These are phyloP conservation scores for Mallotus nudiflorus DNA, from an alignment of 345 rosid genomes.

Conservation along the genomic window DNA sequence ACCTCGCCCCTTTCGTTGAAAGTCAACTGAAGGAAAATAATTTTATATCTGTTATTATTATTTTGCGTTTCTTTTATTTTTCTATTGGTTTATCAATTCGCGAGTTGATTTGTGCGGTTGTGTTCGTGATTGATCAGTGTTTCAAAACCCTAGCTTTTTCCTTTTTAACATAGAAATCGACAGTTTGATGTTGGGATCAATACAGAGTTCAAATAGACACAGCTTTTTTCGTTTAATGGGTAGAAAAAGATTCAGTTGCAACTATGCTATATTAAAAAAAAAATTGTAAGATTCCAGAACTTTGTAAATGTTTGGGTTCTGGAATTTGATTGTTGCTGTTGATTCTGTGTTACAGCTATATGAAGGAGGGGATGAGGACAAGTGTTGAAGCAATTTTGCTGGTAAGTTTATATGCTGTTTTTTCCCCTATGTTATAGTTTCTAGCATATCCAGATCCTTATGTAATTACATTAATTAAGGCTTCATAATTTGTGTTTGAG, in stretches of 20 bases:
- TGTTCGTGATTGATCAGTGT: constrained; percentile 7
- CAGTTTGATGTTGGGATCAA: not conserved
- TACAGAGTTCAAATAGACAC: too few relatives aligned
- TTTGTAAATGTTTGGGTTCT: not conserved
- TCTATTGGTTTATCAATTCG: not conserved
- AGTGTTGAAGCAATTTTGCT: constrained; percentile 91
- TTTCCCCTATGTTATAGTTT: too few relatives aligned
- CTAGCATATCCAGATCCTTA: too few relatives aligned
- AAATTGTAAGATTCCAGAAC: too few relatives aligned
- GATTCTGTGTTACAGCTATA: constrained; percentile 54
- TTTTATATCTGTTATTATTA: not conserved
- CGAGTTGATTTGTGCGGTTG: not conserved
- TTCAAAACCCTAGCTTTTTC: constrained; percentile 26
- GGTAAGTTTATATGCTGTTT: constrained; percentile 46
- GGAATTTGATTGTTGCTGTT: constrained; percentile 17
- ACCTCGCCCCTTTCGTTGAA: not conserved
- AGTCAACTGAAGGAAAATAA: not conserved
- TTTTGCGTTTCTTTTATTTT: not conserved
- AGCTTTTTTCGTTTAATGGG: too few relatives aligned
- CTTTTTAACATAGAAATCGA: not conserved
- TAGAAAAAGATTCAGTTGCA: too few relatives aligned
- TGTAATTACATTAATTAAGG: too few relatives aligned
- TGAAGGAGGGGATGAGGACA: constrained; percentile 97
- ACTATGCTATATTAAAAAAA: too few relatives aligned
- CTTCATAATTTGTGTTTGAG: not conserved